phyloP scores from a whole-genome alignment of 2,329 filamentous ascomycete genomes.

The Ceratocystis huliohia region DNA sequence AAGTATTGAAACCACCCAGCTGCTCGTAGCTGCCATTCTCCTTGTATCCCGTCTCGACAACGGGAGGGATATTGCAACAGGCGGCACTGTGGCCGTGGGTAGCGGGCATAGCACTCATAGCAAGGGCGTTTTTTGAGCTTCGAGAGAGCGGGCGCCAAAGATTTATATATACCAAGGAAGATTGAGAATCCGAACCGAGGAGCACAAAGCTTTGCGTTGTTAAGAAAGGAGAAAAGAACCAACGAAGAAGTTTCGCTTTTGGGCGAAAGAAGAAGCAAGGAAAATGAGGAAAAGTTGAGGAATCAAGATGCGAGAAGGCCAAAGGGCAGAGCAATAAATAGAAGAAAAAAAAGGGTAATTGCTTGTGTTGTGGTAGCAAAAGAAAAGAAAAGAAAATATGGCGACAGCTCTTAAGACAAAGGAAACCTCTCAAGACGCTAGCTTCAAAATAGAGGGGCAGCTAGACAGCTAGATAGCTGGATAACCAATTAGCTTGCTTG shows the following conservation, averaged over 20 bases:
- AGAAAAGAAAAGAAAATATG: neutral
- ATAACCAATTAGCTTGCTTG: neutral
- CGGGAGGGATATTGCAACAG: slow-evolving; percentile 37
- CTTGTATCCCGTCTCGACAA: slow-evolving; percentile 45
- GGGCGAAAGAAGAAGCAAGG: neutral
- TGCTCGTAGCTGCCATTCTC: slow-evolving; percentile 44
- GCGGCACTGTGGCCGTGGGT: slow-evolving; percentile 42
- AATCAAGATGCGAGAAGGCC: neutral
- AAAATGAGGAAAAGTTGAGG: neutral
- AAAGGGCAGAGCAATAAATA: neutral
- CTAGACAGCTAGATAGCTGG: neutral
- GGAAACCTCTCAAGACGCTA: too few relatives aligned
- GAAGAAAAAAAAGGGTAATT: neutral
- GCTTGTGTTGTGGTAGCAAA: neutral
- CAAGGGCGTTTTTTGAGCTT: neutral
- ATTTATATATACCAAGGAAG: too few relatives aligned
- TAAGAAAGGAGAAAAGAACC: neutral
- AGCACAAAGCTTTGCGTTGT: neutral
- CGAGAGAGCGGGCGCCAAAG: neutral
- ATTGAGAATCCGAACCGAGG: too few relatives aligned
- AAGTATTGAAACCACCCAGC: slow-evolving; percentile 43
- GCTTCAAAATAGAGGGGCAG: too few relatives aligned
- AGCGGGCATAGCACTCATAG: slow-evolving; percentile 41
- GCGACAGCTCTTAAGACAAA: neutral
- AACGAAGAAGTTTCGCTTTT: neutral